A percentile compares a stretch with the other conserved stretches of the same genome.
phyloP scores from a whole-genome alignment of 2,329 filamentous ascomycete genomes.

The Rhinocladiella mackenziei region DNA sequence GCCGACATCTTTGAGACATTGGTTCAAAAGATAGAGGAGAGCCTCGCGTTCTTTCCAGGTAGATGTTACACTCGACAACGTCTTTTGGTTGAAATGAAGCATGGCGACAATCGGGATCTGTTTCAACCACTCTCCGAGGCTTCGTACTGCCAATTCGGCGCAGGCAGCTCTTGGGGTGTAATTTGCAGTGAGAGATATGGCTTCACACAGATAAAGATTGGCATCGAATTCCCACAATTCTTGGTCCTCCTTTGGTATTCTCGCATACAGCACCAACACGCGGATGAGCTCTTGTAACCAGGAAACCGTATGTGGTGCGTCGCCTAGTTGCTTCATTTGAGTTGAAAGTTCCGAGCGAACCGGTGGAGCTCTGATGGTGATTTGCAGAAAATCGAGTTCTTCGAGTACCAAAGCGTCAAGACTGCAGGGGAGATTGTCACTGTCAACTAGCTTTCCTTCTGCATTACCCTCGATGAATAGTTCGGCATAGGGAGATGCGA shows the following conservation, averaged over 20 bases:
- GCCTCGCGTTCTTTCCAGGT: conserved; percentile 71
- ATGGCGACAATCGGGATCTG: conserved; percentile 72
- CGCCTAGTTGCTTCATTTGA: conserved; percentile 61
- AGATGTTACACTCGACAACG: conserved; percentile 13
- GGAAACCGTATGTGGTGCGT: conserved; percentile 59
- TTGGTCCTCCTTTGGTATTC: conserved; percentile 89
- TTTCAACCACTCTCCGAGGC: conserved; percentile 79
- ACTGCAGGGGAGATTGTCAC: conserved; percentile 88
- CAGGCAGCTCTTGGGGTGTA: conserved; percentile 93
- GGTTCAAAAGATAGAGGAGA: conserved; percentile 77
- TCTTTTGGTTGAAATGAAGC: conserved; percentile 62
- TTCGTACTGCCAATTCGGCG: conserved; percentile 84
- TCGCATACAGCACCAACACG: conserved; percentile 76
- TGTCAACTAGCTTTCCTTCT: conserved; percentile 74
- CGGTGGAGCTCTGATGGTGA: conserved; percentile 79
- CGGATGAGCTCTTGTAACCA: conserved; percentile 90
- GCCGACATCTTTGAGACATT: conserved; percentile 75
- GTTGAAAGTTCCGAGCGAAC: conserved; percentile 85
- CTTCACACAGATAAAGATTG: conserved; percentile 90
- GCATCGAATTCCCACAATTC: conserved; percentile 95
- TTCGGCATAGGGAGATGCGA: conserved; percentile 69
- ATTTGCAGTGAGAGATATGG: conserved; percentile 90
- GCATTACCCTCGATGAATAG: conserved; percentile 83
- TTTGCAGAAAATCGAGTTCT: conserved; percentile 90
- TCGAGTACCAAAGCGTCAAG: conserved; percentile 90